Base-by-base conservation (phyloP, 257 asterid species). In the Forsythia suspensa region DNA sequence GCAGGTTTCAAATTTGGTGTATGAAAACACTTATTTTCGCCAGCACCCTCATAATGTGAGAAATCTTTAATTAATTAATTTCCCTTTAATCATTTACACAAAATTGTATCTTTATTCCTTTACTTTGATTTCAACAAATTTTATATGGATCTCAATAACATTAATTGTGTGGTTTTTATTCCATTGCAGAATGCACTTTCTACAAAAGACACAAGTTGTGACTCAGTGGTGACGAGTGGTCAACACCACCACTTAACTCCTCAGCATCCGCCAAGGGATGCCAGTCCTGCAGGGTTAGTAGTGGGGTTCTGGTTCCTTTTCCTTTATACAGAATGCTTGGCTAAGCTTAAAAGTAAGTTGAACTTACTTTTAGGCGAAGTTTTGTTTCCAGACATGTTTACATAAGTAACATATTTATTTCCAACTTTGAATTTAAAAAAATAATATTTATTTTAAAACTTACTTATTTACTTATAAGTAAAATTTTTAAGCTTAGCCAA, bases 221-320 rank as follows among this genome's bases (percentile, higher is more conserved):
- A 93, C 36, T 93, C 98, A 39, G 97, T 91, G 83, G 97, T 93
- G 91, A 90, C 94, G 12, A 90, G 96, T 87, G 93, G 97, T 89
- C 98, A 88, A 77, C 92, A 88, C 83, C 90, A 86, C 90, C 95
- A 89, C 78, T 82, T 89, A 88, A 89, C 92, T 12, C 84, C 95
- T 75, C 97, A 89, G 92, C 97, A 85, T 88, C 97, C 97, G 20
- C 97, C 98, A 46, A 87, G 96, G 90, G 98, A 91, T 90, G 97
- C 98, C 70, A 92, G 98, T 89, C 97, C 98, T 93, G 98, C 97
- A 86, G 98, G 98, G 98, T 91, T 75, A 90, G 87, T 75, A 90
- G 87, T 87, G 92, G 74, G 78, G 61, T 65, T 81, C 42, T 61
- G 74, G 85, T 71, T 71, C 41, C 2, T 6, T 41, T 71, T 71